Conservation (phyloP, 2,329 filamentous ascomycete genomes). For the Apiospora kogelbergensis region DNA sequence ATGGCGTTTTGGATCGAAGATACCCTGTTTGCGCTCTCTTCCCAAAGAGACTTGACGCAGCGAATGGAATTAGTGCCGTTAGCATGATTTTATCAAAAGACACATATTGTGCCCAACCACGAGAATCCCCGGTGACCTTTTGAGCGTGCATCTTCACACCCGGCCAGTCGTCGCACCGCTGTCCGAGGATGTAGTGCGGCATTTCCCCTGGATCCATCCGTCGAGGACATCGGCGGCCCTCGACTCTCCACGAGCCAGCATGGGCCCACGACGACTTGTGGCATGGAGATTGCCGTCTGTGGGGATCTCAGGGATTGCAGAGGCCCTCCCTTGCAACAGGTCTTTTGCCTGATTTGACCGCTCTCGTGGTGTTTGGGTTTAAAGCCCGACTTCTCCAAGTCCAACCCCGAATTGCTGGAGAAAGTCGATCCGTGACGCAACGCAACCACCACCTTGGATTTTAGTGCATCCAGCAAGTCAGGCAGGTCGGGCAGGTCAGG, state of each 20-base stretch:
- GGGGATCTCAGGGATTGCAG: not conserved
- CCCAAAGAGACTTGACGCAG: not conserved
- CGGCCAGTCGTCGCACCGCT: too few relatives aligned
- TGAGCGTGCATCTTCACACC: too few relatives aligned
- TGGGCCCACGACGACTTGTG: not conserved
- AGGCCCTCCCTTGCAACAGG: not conserved
- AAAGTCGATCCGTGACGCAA: constrained; percentile 7
- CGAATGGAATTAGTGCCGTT: not conserved
- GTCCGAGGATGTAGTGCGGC: not conserved
- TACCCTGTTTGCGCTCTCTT: constrained; percentile 9
- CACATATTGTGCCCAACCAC: not conserved
- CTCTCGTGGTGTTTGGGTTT: not conserved
- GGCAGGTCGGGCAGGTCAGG: too few relatives aligned
- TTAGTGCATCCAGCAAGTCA: not conserved
- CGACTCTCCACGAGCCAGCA: not conserved
- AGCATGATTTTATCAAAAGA: not conserved
- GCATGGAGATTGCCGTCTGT: constrained; percentile 1
- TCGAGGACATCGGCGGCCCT: too few relatives aligned
- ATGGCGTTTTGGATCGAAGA: constrained; percentile 10
- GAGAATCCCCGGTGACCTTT: not conserved
- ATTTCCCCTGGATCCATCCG: too few relatives aligned
- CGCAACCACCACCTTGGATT: constrained; percentile 1
- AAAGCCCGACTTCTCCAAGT: not conserved
- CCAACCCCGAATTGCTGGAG: not conserved
- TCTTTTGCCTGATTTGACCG: constrained; percentile 7